Evolutionary conservation across 176 grass and related monocot genomes (phyloP).

Genomic region (Poa pratensis): DNA sequence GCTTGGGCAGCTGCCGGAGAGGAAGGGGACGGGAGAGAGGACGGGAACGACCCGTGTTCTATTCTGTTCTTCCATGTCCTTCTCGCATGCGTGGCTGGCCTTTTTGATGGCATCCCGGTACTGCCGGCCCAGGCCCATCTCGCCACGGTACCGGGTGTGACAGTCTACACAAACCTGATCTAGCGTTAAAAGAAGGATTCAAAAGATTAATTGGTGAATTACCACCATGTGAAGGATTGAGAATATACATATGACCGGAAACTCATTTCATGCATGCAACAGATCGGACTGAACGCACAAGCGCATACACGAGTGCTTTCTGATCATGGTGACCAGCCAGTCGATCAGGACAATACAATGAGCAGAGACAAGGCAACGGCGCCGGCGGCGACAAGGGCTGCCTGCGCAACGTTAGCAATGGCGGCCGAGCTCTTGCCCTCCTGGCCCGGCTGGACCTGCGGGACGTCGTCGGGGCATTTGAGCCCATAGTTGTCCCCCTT

Average conservation of each 20-base stretch:
- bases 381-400: not conserved
- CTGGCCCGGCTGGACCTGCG: conserved; percentile 41
- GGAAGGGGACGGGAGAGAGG: too few species aligned
- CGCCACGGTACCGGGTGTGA: too few species aligned
- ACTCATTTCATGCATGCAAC: conserved; percentile 28
- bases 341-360: conserved; percentile 18
- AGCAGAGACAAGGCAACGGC: not conserved
- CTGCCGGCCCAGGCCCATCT: too few species aligned
- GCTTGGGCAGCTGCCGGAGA: too few species aligned
- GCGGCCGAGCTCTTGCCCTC: not conserved
- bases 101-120: too few species aligned
- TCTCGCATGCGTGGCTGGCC: too few species aligned
- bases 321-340: not conserved
- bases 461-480: conserved; percentile 49
- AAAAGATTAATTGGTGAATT: not conserved
- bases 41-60: too few species aligned
- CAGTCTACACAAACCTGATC: not conserved
- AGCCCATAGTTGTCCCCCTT: conserved; percentile 54
- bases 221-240: not conserved
- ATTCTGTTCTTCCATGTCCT: too few species aligned
- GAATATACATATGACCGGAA: conserved; percentile 1
- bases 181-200: not conserved
- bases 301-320: not conserved
- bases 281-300: not conserved
- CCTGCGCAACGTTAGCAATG: not conserved